Evolutionary conservation across 176 grass and related monocot species (phyloP).

Genomic region (Triticum aestivum): IWGSC_CS_RefSeq_v2.1 NC_057805.1:487199121-487199620

Average conservation of each 20-base stretch:
- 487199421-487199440: constrained; percentile 69
- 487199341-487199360: constrained; percentile 46
- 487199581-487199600: constrained; percentile 95
- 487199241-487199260: neutral
- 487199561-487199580: constrained; percentile 25
- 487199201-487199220: neutral
- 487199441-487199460: constrained; percentile 83
- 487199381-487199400: constrained; percentile 48
- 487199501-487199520: constrained; percentile 67
- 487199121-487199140: constrained; percentile 41
- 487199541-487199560: neutral
- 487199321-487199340: constrained; percentile 36
- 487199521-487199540: constrained; percentile 17
- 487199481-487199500: constrained; percentile 74
- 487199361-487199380: constrained; percentile 57
- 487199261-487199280: neutral
- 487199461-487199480: constrained; percentile 97
- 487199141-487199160: constrained; percentile 86
- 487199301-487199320: constrained; percentile 26
- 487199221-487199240: neutral
- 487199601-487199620: constrained; percentile 91
- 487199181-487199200: constrained; percentile 35
- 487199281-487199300: neutral
- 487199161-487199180: constrained; percentile 35
- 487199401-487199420: constrained; percentile 63